These are phyloP conservation scores for Lippia alba DNA, from an alignment of 305 asterid species.

Conservation along the genomic window DNA sequence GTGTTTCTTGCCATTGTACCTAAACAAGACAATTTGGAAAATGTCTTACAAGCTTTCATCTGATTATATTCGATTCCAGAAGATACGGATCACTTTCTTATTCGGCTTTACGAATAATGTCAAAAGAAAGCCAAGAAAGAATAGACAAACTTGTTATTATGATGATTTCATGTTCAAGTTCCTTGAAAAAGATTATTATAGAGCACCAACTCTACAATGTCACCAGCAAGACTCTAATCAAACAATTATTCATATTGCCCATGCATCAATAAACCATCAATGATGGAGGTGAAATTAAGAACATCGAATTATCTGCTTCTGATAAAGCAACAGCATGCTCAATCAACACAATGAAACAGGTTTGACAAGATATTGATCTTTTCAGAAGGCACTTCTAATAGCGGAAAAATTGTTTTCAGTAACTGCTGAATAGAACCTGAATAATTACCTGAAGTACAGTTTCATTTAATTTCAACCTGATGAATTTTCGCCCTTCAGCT, in stretches of 20 bases:
- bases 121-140: constrained; percentile 16
- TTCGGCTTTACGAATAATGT: constrained; percentile 17
- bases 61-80: constrained; percentile 1
- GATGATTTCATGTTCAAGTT: constrained; percentile 29
- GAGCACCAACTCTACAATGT: constrained; percentile 17
- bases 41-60: constrained; percentile 38
- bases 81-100: constrained; percentile 14
- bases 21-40: constrained; percentile 42
- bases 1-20: constrained; percentile 99
- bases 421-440: constrained; percentile 27
- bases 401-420: constrained; percentile 6
- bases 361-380: constrained; percentile 15
- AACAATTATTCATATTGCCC: constrained; percentile 21
- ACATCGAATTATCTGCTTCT: constrained; percentile 26
- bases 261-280: constrained; percentile 30
- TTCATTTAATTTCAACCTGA: constrained; percentile 89
- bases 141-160: neutral
- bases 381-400: constrained; percentile 18
- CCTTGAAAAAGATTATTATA: constrained; percentile 5
- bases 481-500: constrained; percentile 88
- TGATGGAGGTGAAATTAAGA: constrained; percentile 1
- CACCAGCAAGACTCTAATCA: constrained; percentile 25
- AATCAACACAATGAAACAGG: constrained; percentile 23
- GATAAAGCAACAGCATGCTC: constrained; percentile 29
- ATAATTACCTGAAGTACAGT: constrained; percentile 87